Evolutionary conservation across 2,329 filamentous ascomycete species (phyloP).

Genomic region (Rhinocladiella similis): DNA sequence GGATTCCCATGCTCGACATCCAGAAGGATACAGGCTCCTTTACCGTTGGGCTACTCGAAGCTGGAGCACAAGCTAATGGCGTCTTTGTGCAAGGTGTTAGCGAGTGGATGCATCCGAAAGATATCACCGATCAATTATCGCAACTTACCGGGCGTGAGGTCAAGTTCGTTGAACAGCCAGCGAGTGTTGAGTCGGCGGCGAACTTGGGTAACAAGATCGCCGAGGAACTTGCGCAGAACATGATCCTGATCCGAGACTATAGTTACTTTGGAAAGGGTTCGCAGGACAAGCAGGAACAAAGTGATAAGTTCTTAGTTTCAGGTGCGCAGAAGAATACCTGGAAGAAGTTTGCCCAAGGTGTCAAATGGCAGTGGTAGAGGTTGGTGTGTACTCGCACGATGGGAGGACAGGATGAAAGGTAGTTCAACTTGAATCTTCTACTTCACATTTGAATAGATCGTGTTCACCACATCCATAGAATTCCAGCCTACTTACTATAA

Average conservation of each 20-base stretch:
- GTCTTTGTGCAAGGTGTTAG: conserved; percentile 47
- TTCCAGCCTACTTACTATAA: background rate
- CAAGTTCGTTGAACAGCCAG: conserved; percentile 33
- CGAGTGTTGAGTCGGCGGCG: conserved; percentile 46
- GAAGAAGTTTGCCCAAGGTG: conserved; percentile 19
- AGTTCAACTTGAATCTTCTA: no score
- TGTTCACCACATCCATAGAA: background rate
- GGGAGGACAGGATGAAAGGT: background rate
- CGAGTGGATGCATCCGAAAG: conserved; percentile 40
- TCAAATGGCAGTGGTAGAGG: conserved; percentile 13
- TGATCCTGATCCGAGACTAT: conserved; percentile 52
- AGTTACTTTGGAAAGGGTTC: conserved; percentile 54
- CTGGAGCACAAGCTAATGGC: conserved; percentile 34
- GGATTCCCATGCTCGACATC: conserved; percentile 48
- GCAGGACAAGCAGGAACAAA: conserved; percentile 26
- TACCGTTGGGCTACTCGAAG: conserved; percentile 34
- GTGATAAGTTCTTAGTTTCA: conserved; percentile 18
- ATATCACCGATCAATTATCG: conserved; percentile 43
- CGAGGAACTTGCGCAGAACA: conserved; percentile 56
- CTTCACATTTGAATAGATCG: no score
- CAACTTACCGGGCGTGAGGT: conserved; percentile 43
- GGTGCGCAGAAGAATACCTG: conserved; percentile 20
- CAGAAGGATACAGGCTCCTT: conserved; percentile 48
- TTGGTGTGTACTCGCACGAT: background rate
- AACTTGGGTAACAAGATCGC: conserved; percentile 41